Conservation (phyloP, 495 filamentous ascomycete genomes). For the Rhizodiscina lignyota region DNA sequence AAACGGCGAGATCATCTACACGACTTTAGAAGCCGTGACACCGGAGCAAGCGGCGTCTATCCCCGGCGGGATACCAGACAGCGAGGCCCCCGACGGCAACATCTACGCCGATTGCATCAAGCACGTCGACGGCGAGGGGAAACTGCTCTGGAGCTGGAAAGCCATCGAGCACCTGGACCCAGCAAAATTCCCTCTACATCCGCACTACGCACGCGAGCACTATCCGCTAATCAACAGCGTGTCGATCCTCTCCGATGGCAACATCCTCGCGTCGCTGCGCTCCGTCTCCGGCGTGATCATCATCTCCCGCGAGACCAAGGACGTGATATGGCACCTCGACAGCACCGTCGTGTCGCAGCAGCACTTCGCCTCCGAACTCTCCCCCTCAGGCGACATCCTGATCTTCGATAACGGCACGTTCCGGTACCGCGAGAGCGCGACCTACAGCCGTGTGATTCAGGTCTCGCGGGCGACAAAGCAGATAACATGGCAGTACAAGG, state of each 20-base stretch:
- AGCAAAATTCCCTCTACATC: conserved; percentile 20
- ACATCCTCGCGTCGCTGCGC: conserved; percentile 28
- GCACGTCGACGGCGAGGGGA: conserved; percentile 19
- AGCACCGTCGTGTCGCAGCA: conserved; percentile 26
- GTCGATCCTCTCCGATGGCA: conserved; percentile 19
- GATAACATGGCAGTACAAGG: conserved; percentile 29
- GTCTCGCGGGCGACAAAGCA: conserved; percentile 18
- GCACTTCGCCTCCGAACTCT: conserved; percentile 26
- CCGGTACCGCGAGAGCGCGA: conserved; percentile 21
- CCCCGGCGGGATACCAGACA: conserved; percentile 24
- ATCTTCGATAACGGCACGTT: conserved; percentile 33
- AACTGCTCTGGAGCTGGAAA: conserved; percentile 27
- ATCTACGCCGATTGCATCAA: conserved; percentile 30
- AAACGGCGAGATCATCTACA: conserved; percentile 27
- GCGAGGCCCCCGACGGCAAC: conserved; percentile 22
- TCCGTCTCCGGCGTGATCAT: conserved; percentile 27
- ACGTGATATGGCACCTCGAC: conserved; percentile 27
- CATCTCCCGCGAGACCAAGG: conserved; percentile 22
- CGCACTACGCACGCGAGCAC: conserved; percentile 29
- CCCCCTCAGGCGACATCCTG: conserved; percentile 25
- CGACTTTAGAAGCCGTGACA: conserved; percentile 24
- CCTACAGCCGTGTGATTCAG: conserved; percentile 26
- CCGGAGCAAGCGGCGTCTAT: conserved; percentile 19
- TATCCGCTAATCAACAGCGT: conserved; percentile 30
- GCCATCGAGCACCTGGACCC: conserved; percentile 25